A percentile compares a stretch with the other conserved stretches of the same genome.
Conservation (phyloP, 495 filamentous ascomycete species). For the Gamarada debralockiae region DNA sequence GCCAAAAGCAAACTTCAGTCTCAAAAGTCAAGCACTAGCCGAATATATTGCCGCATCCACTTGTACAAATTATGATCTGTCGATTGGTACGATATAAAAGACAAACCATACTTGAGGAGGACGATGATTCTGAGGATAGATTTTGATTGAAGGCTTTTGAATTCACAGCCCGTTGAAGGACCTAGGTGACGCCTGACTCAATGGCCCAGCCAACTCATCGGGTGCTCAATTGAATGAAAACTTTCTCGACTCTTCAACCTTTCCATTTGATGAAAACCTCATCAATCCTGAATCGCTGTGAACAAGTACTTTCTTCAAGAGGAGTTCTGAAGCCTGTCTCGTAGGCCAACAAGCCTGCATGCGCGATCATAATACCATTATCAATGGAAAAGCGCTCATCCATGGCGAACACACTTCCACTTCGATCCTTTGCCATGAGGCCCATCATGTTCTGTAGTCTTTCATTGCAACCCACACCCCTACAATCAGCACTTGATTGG, state of each 20-base stretch:
- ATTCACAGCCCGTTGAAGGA: too few species aligned
- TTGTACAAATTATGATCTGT: too few species aligned
- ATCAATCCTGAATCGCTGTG: conserved; percentile 92
- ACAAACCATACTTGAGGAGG: too few species aligned
- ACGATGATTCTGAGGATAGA: too few species aligned
- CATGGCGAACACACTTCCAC: conserved; percentile 88
- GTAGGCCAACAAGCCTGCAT: conserved; percentile 85
- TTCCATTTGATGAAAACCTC: conserved; percentile 91
- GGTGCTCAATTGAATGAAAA: too few species aligned
- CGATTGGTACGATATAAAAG: too few species aligned
- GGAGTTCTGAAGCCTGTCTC: conserved; percentile 71
- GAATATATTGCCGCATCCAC: too few species aligned
- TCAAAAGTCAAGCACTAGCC: too few species aligned
- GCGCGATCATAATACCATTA: conserved; percentile 99
- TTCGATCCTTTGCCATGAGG: conserved; percentile 81
- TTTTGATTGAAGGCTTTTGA: too few species aligned
- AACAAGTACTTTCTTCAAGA: conserved; percentile 79
- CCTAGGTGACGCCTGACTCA: too few species aligned
- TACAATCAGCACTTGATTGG: conserved; percentile 85
- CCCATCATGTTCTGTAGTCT: conserved; percentile 98
- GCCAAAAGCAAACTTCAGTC: too few species aligned
- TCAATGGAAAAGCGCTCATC: conserved; percentile 98
- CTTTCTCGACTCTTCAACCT: conserved; percentile 44
- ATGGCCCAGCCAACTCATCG: too few species aligned
- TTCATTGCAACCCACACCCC: conserved; percentile 99